Percentiles rank a stretch among this genome's conserved stretches.
These are phyloP conservation scores for Lathyrus tuberosus DNA, from an alignment of 306 rosid species.

Conservation along the genomic window DNA sequence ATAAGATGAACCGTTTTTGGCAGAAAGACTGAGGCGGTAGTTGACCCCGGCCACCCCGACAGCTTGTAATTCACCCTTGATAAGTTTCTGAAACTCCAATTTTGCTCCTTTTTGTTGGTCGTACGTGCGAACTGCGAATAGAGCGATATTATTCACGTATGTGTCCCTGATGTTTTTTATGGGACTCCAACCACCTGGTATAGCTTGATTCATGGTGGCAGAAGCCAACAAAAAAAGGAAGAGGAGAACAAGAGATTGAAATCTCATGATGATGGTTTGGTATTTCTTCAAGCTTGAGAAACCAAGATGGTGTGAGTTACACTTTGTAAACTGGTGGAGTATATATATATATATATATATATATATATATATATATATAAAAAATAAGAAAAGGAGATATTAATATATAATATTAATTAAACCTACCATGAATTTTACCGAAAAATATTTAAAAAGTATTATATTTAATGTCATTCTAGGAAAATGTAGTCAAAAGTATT, in stretches of 20 bases:
- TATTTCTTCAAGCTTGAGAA: background rate
- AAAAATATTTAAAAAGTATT: no score
- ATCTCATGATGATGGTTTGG: background rate
- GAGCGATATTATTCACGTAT: background rate
- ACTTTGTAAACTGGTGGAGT: background rate
- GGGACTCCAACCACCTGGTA: background rate
- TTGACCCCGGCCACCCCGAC: background rate
- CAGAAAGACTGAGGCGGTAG: conserved; percentile 41
- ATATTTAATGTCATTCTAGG: no score
- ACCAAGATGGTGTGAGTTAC: background rate
- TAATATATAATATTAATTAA: no score
- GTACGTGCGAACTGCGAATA: conserved; percentile 14
- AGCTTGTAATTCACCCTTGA: conserved; percentile 39
- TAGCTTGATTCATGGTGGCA: background rate
- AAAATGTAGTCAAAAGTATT: no score
- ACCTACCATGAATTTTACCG: no score
- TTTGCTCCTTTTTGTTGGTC: conserved; percentile 23
- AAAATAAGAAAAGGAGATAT: no score
- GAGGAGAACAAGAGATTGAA: background rate
- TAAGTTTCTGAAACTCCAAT: conserved; percentile 29
- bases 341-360: background rate
- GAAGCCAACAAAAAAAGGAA: background rate
- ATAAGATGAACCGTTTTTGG: background rate
- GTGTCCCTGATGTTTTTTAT: background rate
- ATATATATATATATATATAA: no score